These are phyloP conservation scores for Ceratobasidium papillatum DNA, from an alignment of 1,284 basidiomycete species.

Conservation along the genomic window DNA sequence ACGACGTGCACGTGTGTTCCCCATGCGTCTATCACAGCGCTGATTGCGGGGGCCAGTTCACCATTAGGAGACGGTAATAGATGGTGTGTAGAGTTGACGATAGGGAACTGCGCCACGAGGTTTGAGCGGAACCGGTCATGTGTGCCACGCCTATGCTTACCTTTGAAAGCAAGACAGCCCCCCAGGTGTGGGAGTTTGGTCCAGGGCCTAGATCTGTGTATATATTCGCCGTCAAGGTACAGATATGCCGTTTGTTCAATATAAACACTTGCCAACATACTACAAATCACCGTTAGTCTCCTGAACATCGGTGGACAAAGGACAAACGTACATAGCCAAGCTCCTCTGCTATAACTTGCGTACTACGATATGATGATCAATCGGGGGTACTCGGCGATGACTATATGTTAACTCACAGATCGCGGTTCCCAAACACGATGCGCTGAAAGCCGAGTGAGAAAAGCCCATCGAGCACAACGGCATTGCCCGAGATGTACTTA, in stretches of 20 bases:
- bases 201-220: constrained; percentile 76
- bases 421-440: constrained; percentile 88
- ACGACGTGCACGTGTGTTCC: constrained; percentile 84
- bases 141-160: constrained; percentile 50
- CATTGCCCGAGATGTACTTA: constrained; percentile 53
- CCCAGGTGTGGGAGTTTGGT: constrained; percentile 92
- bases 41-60: constrained; percentile 92
- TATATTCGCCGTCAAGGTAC: constrained; percentile 8
- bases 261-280: constrained; percentile 61
- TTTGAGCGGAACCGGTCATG: neutral
- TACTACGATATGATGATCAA: constrained; percentile 56
- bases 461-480: constrained; percentile 25
- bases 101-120: constrained; percentile 72
- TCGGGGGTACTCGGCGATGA: constrained; percentile 28
- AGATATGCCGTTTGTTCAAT: constrained; percentile 54
- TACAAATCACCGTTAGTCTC: constrained; percentile 49
- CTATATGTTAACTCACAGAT: constrained; percentile 65
- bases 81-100: constrained; percentile 89
- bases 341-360: constrained; percentile 78
- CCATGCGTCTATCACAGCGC: constrained; percentile 85
- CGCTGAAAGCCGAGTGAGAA: constrained; percentile 58
- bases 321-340: constrained; percentile 72
- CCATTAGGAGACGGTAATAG: constrained; percentile 87
- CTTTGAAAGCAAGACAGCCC: constrained; percentile 83
- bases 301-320: constrained; percentile 7